A percentile compares a stretch with the other conserved stretches of the same genome.
Evolutionary conservation across 1,284 basidiomycete genomes (phyloP).

Genomic region (Irpex sp.): DNA sequence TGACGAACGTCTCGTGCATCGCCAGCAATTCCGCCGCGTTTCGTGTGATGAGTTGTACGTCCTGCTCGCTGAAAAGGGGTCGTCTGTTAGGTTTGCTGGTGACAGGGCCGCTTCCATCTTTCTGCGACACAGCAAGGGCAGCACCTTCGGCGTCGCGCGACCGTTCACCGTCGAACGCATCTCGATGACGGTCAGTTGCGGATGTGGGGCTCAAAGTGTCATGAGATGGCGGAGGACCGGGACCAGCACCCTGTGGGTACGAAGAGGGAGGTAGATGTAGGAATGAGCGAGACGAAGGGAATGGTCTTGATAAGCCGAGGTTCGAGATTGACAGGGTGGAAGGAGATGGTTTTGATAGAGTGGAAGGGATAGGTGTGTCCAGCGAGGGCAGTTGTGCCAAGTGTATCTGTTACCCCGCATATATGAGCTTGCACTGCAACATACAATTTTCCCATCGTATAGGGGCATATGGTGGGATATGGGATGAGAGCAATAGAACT

Average conservation of each 20-base stretch:
- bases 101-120: constrained; percentile 6
- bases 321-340: constrained; percentile 22
- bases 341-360: constrained; percentile 16
- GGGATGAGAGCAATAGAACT: not conserved
- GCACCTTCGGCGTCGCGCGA: constrained; percentile 4
- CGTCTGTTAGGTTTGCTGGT: constrained; percentile 13
- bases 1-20: constrained; percentile 69
- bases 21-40: constrained; percentile 72
- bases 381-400: constrained; percentile 27
- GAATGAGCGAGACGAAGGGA: constrained; percentile 17
- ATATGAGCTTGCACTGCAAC: not conserved
- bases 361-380: constrained; percentile 13
- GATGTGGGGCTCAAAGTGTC: constrained; percentile 3
- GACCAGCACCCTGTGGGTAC: constrained; percentile 5
- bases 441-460: too few relatives aligned
- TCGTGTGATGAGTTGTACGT: constrained; percentile 56
- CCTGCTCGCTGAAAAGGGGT: constrained; percentile 43
- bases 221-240: constrained; percentile 2
- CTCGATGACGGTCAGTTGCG: constrained; percentile 6
- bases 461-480: too few relatives aligned
- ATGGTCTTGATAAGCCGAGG: constrained; percentile 14
- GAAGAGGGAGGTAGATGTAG: constrained; percentile 11
- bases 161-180: constrained; percentile 9
- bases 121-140: not conserved
- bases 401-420: constrained; percentile 23